Evolutionary conservation across 495 filamentous ascomycete genomes (phyloP), one percentile per base, ranked within the genome.

Genomic region (Lasiosphaeria ovina): DNA sequence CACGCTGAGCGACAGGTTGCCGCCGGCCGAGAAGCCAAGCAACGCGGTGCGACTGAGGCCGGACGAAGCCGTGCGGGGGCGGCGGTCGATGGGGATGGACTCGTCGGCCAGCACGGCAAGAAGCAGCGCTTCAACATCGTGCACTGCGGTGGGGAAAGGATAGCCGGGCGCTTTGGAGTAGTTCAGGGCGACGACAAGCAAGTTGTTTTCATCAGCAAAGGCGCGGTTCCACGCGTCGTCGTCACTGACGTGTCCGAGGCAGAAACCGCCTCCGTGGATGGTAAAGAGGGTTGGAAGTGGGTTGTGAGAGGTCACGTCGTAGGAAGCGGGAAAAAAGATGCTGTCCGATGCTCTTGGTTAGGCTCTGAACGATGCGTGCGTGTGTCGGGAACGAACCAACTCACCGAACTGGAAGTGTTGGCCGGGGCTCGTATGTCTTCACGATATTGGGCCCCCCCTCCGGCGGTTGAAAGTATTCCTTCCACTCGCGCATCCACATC

Each of bases 251-350:
- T 57, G 47, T 34, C 74, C 71, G 45, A 75, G 24, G 57, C 70
- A 73, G 60, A 72, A 76, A 5, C 72, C 74, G 48, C 74, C 72
- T 55, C 74, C 74, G 38, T 74, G 70, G 59, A 72, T 70, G 47
- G 59, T 69, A 44, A 71, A 66, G 40, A 76, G 17, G 2, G 67
- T 69, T 6, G 72, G 69, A 0, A 74, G 68, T 12, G 60, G 54
- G 31, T 65, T 44, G 6, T 66, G 66, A 3, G 62, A 62, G 12
- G 64, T 68, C n/a, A 62, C 67, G 54, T 75, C 69, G 63, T 72
- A 72, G 10, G 64, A 56, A 11, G 64, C 42, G 33, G 74, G 74
- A 47, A 72, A 69, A 62, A 75, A 74, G 40, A 76, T 67, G 35
- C 69, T 74, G 35, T 9, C 9, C 10, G 50, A 47, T 11, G 44